Conservation (phyloP, 1,284 basidiomycete species). For the Tilletia caries region DNA sequence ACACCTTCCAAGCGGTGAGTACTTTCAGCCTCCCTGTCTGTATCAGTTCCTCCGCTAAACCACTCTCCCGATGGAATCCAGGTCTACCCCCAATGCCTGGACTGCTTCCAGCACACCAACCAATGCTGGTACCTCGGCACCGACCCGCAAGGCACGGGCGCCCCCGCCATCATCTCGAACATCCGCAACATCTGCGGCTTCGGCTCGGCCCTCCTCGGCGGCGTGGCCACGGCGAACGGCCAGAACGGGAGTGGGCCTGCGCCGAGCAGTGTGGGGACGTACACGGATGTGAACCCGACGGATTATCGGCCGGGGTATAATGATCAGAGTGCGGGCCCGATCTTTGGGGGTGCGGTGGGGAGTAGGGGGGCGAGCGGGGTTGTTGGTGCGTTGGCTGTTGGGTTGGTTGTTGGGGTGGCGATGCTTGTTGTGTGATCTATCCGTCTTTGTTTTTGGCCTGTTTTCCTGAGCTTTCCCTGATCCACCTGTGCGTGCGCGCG, state of each 20-base stretch:
- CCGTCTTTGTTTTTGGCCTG: too few relatives aligned
- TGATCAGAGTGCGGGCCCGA: background rate
- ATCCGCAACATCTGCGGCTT: constrained; percentile 39
- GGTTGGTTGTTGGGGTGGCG: background rate
- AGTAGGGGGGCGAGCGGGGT: background rate
- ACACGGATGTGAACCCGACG: constrained; percentile 32
- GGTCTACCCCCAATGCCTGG: constrained; percentile 66
- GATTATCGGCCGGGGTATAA: constrained; percentile 10
- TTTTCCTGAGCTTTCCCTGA: too few relatives aligned
- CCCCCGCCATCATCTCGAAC: constrained; percentile 30
- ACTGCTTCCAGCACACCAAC: constrained; percentile 57
- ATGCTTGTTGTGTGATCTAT: too few relatives aligned
- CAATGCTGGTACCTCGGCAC: constrained; percentile 31
- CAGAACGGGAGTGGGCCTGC: constrained; percentile 21
- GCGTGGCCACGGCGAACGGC: constrained; percentile 29
- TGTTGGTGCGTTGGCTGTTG: background rate
- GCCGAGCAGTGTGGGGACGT: constrained; percentile 16
- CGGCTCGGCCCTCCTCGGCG: constrained; percentile 32
- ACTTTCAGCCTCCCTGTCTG: background rate
- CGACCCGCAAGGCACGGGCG: constrained; percentile 40
- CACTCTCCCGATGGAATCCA: too few relatives aligned
- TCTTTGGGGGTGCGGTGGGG: background rate
- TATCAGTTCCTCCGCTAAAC: too few relatives aligned
- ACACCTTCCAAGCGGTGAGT: constrained; percentile 63
- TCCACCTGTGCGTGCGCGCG: too few relatives aligned